These are phyloP conservation scores for Trypanosoma avium DNA, from an alignment of 208 protist species.

Conservation along the genomic window DNA sequence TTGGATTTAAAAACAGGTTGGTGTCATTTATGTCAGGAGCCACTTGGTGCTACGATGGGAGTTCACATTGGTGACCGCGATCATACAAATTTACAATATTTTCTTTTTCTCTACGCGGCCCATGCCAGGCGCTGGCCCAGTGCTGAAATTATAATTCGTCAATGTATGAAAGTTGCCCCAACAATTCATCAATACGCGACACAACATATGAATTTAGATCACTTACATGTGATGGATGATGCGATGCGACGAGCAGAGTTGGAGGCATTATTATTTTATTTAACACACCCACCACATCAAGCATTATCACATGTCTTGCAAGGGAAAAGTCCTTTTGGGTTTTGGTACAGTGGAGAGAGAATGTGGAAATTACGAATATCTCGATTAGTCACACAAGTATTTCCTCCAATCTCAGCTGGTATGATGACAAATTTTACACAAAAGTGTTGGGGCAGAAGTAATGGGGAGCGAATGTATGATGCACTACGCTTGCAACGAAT, in stretches of 20 bases:
- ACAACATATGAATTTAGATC: slow-evolving; percentile 46
- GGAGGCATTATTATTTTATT: slow-evolving; percentile 64
- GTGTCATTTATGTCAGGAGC: slow-evolving; percentile 86
- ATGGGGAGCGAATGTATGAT: slow-evolving; percentile 87
- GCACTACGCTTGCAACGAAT: slow-evolving; percentile 70
- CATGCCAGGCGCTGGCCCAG: slow-evolving; percentile 19
- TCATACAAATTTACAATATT: slow-evolving; percentile 82
- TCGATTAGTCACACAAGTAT: slow-evolving; percentile 63
- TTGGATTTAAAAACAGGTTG: slow-evolving; percentile 57
- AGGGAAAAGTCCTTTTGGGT: slow-evolving; percentile 49
- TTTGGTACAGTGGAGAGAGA: slow-evolving; percentile 84
- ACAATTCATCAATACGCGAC: slow-evolving; percentile 55
- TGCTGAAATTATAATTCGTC: slow-evolving; percentile 24
- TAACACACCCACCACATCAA: slow-evolving; percentile 68
- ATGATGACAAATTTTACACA: slow-evolving; percentile 92
- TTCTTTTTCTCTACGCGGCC: slow-evolving; percentile 74
- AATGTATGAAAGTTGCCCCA: slow-evolving; percentile 31
- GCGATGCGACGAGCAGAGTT: slow-evolving; percentile 75
- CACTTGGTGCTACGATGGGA: slow-evolving; percentile 51
- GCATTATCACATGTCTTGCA: slow-evolving; percentile 78
- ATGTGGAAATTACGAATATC: slow-evolving; percentile 83
- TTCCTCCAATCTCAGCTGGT: slow-evolving; percentile 69
- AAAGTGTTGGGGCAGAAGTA: slow-evolving; percentile 87
- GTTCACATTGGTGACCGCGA: slow-evolving; percentile 77
- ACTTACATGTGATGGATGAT: slow-evolving; percentile 78